Percentiles rank a stretch among this genome's conserved stretches.
These are phyloP conservation scores for Litsea cubeba DNA, from an alignment of 164 flowering plant genomes.

Conservation along the genomic window DNA sequence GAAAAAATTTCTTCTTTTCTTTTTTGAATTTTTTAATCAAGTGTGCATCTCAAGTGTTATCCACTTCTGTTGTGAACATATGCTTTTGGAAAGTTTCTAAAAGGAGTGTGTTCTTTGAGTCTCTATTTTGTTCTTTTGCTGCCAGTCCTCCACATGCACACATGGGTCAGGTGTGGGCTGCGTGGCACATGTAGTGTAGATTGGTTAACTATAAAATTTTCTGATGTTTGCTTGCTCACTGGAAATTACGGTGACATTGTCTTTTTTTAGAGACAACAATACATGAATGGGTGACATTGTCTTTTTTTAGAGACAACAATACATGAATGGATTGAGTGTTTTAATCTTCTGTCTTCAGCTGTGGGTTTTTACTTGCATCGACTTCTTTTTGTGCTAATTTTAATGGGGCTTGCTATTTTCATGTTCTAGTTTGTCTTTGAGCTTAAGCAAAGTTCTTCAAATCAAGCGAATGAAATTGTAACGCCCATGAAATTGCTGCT, in stretches of 20 bases:
- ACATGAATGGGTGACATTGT: not conserved
- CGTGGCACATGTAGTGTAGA: not conserved
- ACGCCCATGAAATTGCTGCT: conserved; percentile 55
- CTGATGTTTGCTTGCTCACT: not conserved
- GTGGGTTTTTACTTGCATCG: not conserved
- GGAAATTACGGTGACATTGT: not conserved
- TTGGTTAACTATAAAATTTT: not conserved
- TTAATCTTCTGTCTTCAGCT: not conserved
- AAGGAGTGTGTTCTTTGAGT: too few relatives aligned
- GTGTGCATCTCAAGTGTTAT: too few relatives aligned
- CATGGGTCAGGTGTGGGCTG: not conserved
- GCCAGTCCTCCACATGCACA: not conserved
- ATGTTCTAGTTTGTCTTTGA: conserved; percentile 29
- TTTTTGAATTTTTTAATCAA: too few relatives aligned
- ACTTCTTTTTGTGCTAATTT: not conserved
- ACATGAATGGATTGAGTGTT: not conserved
- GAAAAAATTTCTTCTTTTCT: too few relatives aligned
- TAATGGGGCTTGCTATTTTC: not conserved
- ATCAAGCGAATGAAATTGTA: conserved; percentile 23
- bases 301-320: not conserved
- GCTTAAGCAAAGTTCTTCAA: conserved; percentile 24
- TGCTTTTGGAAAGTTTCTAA: too few relatives aligned
- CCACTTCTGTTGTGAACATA: too few relatives aligned
- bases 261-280: not conserved
- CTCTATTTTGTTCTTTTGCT: not conserved